A percentile compares a stretch with the other conserved stretches of the same genome.
These are phyloP conservation scores for Abrus precatorius DNA, from an alignment of 306 rosid genomes.

Conservation along the genomic window DNA sequence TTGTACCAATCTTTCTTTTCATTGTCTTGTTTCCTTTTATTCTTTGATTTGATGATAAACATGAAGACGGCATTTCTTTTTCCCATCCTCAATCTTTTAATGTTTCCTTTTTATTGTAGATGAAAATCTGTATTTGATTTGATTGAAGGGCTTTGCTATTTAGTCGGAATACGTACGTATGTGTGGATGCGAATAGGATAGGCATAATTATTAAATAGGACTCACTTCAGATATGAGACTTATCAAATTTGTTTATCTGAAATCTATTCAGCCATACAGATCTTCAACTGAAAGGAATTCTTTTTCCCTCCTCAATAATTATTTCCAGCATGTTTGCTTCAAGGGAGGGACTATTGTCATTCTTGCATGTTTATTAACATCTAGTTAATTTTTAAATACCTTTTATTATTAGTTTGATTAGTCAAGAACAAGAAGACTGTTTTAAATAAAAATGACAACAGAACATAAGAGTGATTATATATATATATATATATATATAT, in stretches of 20 bases:
- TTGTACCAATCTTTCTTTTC: constrained; percentile 62
- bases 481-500: no score
- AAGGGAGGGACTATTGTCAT: no score
- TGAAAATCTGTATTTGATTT: constrained; percentile 14
- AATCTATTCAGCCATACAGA: not conserved
- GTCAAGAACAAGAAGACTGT: no score
- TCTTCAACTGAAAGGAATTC: not conserved
- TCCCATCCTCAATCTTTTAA: constrained; percentile 12
- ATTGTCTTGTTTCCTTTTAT: constrained; percentile 54
- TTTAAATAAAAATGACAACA: no score
- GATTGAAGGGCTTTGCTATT: constrained; percentile 1
- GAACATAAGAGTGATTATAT: no score
- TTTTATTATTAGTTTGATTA: no score
- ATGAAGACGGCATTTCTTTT: constrained; percentile 21
- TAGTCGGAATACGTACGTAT: constrained; percentile 2
- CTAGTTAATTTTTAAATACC: no score
- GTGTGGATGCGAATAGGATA: not conserved
- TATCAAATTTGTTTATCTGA: constrained; percentile 1
- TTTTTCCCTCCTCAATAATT: not conserved
- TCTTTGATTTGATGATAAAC: constrained; percentile 43
- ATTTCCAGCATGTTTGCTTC: no score
- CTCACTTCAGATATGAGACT: constrained; percentile 11
- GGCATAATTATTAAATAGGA: constrained; percentile 4
- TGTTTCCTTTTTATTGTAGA: constrained; percentile 33
- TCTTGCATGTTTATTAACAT: no score